Conservation (phyloP, 2,329 filamentous ascomycete species). For the Fusarium sarcochroum region DNA sequence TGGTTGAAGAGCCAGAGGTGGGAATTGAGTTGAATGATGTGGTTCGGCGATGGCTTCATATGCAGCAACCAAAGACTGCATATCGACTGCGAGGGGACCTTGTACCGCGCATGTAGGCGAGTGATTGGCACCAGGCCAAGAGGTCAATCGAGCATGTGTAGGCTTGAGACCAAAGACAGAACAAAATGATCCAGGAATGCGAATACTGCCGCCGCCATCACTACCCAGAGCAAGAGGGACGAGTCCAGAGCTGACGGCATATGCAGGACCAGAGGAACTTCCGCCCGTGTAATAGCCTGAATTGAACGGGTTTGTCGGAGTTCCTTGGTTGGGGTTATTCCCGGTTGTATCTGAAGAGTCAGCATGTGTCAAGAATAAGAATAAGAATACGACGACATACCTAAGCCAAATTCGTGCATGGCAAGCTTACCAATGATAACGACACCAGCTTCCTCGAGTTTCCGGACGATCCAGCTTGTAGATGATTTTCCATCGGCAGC, state of each 20-base stretch:
- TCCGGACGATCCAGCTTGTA: slow-evolving; percentile 79
- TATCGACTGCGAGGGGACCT: slow-evolving; percentile 77
- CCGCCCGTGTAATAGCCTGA: slow-evolving; percentile 81
- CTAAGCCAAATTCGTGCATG: slow-evolving; percentile 83
- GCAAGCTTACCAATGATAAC: slow-evolving; percentile 79
- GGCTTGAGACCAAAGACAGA: slow-evolving; percentile 82
- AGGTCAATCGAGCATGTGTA: slow-evolving; percentile 76
- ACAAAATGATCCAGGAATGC: slow-evolving; percentile 80
- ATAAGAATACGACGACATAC: slow-evolving; percentile 55
- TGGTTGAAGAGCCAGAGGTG: slow-evolving; percentile 52
- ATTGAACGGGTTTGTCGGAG: slow-evolving; percentile 83
- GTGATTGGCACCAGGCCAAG: slow-evolving; percentile 69
- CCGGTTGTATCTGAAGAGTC: slow-evolving; percentile 74
- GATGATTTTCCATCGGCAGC: slow-evolving; percentile 53
- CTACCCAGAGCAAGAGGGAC: slow-evolving; percentile 79
- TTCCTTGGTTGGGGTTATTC: slow-evolving; percentile 80
- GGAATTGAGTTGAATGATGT: slow-evolving; percentile 71
- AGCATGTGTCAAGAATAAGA: slow-evolving; percentile 10
- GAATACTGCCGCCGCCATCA: slow-evolving; percentile 81
- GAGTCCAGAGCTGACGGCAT: slow-evolving; percentile 77
- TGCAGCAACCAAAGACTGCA: slow-evolving; percentile 75
- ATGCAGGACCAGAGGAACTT: slow-evolving; percentile 80
- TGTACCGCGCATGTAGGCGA: slow-evolving; percentile 74
- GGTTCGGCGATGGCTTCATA: slow-evolving; percentile 76
- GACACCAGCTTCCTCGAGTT: slow-evolving; percentile 78